phyloP scores from a whole-genome alignment of 352 stramenopile genomes.

The Pythium insidiosum region DNA sequence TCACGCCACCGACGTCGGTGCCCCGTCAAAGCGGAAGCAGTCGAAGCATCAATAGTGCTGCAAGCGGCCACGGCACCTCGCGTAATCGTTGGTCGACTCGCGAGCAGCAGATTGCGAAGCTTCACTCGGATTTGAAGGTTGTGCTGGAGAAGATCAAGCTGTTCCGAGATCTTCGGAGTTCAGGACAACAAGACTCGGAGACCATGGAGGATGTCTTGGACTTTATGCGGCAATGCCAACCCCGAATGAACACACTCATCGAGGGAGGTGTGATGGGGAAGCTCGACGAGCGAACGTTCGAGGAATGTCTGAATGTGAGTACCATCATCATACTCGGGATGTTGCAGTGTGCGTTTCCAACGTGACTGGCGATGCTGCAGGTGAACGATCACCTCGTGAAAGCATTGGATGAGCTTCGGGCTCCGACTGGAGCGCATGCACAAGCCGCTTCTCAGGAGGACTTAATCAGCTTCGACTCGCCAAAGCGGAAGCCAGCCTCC shows the following conservation, averaged over 20 bases:
- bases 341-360: no score
- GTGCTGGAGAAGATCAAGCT: slow-evolving; percentile 65
- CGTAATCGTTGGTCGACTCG: no score
- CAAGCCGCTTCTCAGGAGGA: slow-evolving; percentile 16
- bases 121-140: slow-evolving; percentile 55
- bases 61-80: slow-evolving; percentile 7
- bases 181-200: slow-evolving; percentile 19
- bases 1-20: slow-evolving; percentile 50
- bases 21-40: slow-evolving; percentile 8
- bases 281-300: slow-evolving; percentile 71
- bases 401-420: slow-evolving; percentile 45
- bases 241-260: slow-evolving; percentile 84
- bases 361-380: no score
- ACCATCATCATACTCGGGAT: not conserved
- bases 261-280: slow-evolving; percentile 80
- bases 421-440: no score
- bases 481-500: slow-evolving; percentile 18
- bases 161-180: slow-evolving; percentile 30
- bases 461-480: slow-evolving; percentile 61
- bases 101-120: slow-evolving; percentile 69
- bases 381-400: slow-evolving; percentile 82
- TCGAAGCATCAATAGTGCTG: slow-evolving; percentile 7
- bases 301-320: slow-evolving; percentile 76
- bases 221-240: slow-evolving; percentile 78
- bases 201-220: slow-evolving; percentile 65